These are phyloP conservation scores for Quercus parvula DNA, from an alignment of 306 rosid species.

Conservation along the genomic window DNA sequence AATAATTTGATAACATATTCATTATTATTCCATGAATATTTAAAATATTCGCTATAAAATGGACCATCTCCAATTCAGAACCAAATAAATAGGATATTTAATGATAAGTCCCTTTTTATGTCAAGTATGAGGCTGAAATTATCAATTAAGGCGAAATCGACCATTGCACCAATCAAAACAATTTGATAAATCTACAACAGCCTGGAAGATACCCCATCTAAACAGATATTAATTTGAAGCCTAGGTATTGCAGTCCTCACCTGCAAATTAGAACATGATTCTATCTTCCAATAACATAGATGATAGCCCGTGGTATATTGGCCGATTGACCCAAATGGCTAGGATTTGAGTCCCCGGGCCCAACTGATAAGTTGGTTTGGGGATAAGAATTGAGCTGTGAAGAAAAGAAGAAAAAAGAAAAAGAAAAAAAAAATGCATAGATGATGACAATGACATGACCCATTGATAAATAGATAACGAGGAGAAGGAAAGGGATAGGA, in stretches of 20 bases:
- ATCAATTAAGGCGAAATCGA: too few species aligned
- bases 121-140: too few species aligned
- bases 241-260: background rate
- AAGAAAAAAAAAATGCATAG: too few species aligned
- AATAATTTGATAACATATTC: too few species aligned
- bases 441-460: background rate
- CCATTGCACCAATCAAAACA: too few species aligned
- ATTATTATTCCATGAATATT: too few species aligned
- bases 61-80: too few species aligned
- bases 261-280: background rate
- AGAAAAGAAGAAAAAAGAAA: background rate
- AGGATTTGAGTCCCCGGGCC: background rate
- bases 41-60: too few species aligned
- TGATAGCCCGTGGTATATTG: background rate
- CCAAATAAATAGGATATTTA: too few species aligned
- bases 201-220: background rate
- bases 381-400: background rate
- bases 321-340: background rate
- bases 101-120: too few species aligned
- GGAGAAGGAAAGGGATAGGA: background rate
- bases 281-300: background rate
- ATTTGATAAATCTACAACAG: too few species aligned
- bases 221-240: background rate
- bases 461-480: background rate
- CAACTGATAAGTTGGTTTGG: background rate